Conservation (phyloP, 2,329 filamentous ascomycete genomes). For the Zarea fungicola region DNA sequence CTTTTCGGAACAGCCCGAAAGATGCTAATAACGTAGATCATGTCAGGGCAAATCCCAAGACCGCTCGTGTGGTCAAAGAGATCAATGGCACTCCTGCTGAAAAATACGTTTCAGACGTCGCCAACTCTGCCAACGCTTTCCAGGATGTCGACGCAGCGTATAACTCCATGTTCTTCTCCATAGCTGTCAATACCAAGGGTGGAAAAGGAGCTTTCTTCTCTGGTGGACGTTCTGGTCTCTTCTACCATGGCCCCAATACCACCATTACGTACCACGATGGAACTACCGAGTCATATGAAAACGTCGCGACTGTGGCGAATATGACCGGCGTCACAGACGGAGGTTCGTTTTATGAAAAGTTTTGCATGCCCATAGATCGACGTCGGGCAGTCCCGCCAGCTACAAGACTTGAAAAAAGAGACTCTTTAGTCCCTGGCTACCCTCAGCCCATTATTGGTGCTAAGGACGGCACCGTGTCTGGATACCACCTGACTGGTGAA, state of each 20-base stretch:
- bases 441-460: conserved; percentile 26
- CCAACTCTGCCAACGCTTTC: conserved; percentile 17
- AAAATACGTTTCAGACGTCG: conserved; percentile 19
- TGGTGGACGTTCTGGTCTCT: conserved; percentile 24
- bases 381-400: background rate
- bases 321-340: conserved; percentile 28
- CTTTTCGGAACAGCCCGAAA: background rate
- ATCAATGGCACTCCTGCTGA: conserved; percentile 24
- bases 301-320: conserved; percentile 25
- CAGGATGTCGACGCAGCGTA: conserved; percentile 28
- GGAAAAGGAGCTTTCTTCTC: conserved; percentile 28
- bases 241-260: conserved; percentile 29
- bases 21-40: background rate
- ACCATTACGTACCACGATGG: conserved; percentile 34
- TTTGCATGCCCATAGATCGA: conserved; percentile 29
- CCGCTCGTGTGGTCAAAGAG: conserved; percentile 20
- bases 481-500: conserved; percentile 31
- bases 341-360: conserved; percentile 27
- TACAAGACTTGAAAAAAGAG: background rate
- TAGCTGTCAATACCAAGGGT: conserved; percentile 18
- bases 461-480: conserved; percentile 24
- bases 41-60: conserved; percentile 1
- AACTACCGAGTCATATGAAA: conserved; percentile 24
- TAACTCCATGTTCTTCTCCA: conserved; percentile 33
- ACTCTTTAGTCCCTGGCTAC: conserved; percentile 18